These are phyloP conservation scores for Fusarium multiceps DNA, from an alignment of 2,329 filamentous ascomycete genomes.

Conservation along the genomic window DNA sequence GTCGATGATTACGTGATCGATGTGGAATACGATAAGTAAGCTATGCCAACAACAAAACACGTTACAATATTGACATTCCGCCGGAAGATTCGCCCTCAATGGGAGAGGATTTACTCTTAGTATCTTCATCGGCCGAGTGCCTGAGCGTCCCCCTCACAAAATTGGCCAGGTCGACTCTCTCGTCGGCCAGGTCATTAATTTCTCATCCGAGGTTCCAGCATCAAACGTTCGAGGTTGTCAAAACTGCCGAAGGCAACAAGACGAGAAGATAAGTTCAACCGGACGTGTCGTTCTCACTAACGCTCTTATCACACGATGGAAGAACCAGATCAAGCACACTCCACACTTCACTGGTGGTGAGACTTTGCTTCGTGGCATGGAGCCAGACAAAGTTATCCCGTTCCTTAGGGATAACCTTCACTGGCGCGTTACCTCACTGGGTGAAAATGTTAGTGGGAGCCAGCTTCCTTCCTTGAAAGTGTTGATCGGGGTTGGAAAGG, in stretches of 20 bases:
- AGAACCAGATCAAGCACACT: neutral
- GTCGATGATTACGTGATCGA: neutral
- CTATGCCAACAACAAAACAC: accelerated
- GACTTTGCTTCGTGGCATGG: neutral
- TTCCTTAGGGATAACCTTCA: neutral
- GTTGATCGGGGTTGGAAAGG: neutral
- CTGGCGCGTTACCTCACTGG: slow-evolving; percentile 6
- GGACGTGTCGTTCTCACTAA: neutral
- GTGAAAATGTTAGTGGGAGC: neutral
- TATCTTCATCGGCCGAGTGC: neutral
- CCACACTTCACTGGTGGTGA: neutral
- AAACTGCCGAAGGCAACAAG: neutral
- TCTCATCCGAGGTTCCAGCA: neutral
- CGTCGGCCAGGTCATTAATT: neutral
- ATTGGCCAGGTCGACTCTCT: neutral
- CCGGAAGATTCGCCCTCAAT: neutral
- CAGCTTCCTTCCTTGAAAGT: slow-evolving; percentile 1
- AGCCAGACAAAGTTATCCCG: neutral
- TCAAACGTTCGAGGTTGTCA: neutral
- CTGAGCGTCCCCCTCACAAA: neutral
- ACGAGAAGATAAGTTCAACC: neutral
- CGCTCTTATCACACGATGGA: slow-evolving; percentile 5
- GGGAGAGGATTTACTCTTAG: neutral
- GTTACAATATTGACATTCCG: no score
- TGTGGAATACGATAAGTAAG: neutral